Base-by-base conservation (phyloP, 257 asterid species). In the Apocynum venetum region DNA sequence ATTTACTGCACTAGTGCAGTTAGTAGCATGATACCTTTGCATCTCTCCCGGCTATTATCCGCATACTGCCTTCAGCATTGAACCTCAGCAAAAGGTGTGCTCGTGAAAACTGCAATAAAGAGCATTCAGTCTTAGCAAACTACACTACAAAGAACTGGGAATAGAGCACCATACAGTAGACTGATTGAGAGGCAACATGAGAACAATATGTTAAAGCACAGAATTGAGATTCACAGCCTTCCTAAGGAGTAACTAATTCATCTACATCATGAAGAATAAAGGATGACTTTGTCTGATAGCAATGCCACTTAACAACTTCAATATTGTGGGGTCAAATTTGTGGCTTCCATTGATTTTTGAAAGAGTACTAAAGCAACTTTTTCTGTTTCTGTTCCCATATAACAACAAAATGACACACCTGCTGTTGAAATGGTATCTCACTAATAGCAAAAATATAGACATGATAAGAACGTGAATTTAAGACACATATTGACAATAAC, bases 1-100 rank as follows among this genome's bases (percentile, higher is more conserved):
- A 79, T 90, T 96, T 81, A 93, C 97, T 93, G 98, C 98, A 90
- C 97, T 89, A 84, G 88, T 89, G 99, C 98, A 89, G 98, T 92
- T 91, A 85, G 86, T 85, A 85, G 86, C 82, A 89, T 93, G 99
- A 96, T 91, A 93, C 91, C 97, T 93, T 89, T 93, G 99, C 99
- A 96, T 96, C 83, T 93, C 94, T 91, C 83, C 97, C 79, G 83
- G 87, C 91, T 85, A 87, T 88, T 87, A 90, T 88, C 99, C 84
- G 96, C 99, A 96, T 96, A 89, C 96, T 93, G 97, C 88, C 93
- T 81, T 95, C 96, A 91, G 93, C 98, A 90, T 89, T 48, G 92
- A 92, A 88, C 89, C 84, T 82, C 89, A 79, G 83, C 79, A 81
- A 80, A 76, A 81, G 63, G 78, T 78, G 83, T 64, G 82, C 87